Conservation (phyloP, 805 yeast genomes). For the Tetrapisispora fleetii region DNA sequence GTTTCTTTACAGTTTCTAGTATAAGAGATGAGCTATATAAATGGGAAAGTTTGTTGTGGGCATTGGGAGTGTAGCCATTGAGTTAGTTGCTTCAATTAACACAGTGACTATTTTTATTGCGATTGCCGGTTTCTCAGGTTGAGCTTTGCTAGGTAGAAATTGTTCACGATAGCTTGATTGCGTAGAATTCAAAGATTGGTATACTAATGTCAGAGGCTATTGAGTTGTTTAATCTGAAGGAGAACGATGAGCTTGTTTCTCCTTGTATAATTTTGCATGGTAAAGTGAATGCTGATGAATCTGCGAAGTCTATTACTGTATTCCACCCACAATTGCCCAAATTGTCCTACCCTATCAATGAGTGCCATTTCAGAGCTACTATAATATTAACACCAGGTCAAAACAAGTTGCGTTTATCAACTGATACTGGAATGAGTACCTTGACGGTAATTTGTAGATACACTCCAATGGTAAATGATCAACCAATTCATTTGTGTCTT, state of each 20-base stretch:
- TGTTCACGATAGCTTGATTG: too few species aligned
- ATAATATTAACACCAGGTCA: constrained; percentile 60
- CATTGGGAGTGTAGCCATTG: too few species aligned
- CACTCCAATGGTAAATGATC: constrained; percentile 49
- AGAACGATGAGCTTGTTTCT: constrained; percentile 32
- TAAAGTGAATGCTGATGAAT: constrained; percentile 14
- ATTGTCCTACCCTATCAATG: constrained; percentile 56
- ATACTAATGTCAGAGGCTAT: constrained; percentile 9
- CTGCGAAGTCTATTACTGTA: constrained; percentile 34
- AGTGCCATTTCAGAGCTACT: constrained; percentile 65
- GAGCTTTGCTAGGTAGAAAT: background rate
- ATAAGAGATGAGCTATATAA: background rate
- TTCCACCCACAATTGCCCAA: constrained; percentile 44
- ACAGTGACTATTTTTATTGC: too few species aligned
- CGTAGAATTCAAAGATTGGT: background rate
- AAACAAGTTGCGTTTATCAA: constrained; percentile 43
- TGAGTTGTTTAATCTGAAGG: constrained; percentile 28
- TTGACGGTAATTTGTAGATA: constrained; percentile 35
- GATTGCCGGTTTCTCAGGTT: too few species aligned
- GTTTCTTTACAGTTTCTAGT: background rate
- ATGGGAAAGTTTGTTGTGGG: too few species aligned
- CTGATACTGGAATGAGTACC: constrained; percentile 32
- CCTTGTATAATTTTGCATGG: constrained; percentile 48
- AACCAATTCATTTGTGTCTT: constrained; percentile 71
- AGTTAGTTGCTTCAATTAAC: too few species aligned